phyloP scores from a whole-genome alignment of 805 yeast genomes.

The Ogataea chonburiensis region DNA sequence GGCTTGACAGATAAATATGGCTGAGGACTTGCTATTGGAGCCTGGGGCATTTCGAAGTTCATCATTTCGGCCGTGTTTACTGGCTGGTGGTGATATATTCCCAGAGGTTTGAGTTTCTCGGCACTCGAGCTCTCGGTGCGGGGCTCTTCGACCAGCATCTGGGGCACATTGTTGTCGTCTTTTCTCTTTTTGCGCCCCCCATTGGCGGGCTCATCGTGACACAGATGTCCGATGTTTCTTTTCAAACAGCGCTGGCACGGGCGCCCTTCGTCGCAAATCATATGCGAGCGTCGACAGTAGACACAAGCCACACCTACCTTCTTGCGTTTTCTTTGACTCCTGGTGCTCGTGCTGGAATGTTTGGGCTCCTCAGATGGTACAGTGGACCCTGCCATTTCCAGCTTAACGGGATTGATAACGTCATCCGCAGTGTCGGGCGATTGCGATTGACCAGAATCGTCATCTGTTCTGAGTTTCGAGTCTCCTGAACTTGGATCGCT shows the following conservation, averaged over 20 bases:
- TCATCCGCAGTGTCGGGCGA: slow-evolving; percentile 2
- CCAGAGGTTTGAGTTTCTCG: slow-evolving; percentile 16
- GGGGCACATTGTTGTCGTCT: no score
- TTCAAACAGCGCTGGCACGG: slow-evolving; percentile 83
- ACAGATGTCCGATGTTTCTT: slow-evolving; percentile 83
- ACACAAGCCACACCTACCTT: slow-evolving; percentile 75
- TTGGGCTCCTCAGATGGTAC: slow-evolving; percentile 3
- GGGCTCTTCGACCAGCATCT: slow-evolving; percentile 11
- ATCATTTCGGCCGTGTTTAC: slow-evolving; percentile 2
- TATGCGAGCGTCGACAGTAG: slow-evolving; percentile 88
- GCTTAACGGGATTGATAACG: background rate
- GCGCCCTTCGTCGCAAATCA: slow-evolving; percentile 82
- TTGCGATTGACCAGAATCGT: slow-evolving; percentile 3
- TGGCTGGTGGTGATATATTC: slow-evolving; percentile 18
- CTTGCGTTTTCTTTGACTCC: slow-evolving; percentile 34
- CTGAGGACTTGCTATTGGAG: slow-evolving; percentile 6
- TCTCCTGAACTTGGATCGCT: slow-evolving; percentile 2
- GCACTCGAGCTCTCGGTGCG: slow-evolving; percentile 11
- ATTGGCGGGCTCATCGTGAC: slow-evolving; percentile 67
- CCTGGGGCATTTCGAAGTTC: slow-evolving; percentile 1
- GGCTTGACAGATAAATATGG: slow-evolving; percentile 11
- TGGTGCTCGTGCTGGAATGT: background rate
- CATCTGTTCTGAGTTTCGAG: slow-evolving; percentile 1
- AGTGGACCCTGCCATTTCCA: slow-evolving; percentile 1
- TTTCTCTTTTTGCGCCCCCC: slow-evolving; percentile 27